Conservation (phyloP, 352 stramenopile species). For the Albugo candida region DNA sequence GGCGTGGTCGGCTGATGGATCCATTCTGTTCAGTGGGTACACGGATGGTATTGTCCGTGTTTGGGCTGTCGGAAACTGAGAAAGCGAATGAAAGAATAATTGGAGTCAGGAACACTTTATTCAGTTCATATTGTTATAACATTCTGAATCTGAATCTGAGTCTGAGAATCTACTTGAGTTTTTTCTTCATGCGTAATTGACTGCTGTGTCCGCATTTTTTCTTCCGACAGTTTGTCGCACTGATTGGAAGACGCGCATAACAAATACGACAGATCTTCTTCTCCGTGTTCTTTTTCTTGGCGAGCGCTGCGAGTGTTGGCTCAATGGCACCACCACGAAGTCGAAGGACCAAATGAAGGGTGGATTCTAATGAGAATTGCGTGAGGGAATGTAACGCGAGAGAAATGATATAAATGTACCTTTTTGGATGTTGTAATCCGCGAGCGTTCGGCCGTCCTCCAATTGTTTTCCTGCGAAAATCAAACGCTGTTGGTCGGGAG, state of each 20-base stretch:
- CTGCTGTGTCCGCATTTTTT: constrained; percentile 99
- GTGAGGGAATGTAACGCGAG: not conserved
- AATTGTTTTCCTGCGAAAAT: constrained; percentile 95
- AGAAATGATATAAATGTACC: constrained; percentile 2
- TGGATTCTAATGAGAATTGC: constrained; percentile 56
- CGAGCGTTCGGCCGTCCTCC: constrained; percentile 85
- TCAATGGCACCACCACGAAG: constrained; percentile 89
- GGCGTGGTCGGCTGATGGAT: constrained; percentile 95
- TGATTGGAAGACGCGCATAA: constrained; percentile 97
- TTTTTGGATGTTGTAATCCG: constrained; percentile 91
- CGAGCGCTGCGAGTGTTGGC: constrained; percentile 92
- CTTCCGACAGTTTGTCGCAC: constrained; percentile 99
- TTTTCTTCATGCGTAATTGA: constrained; percentile 99
- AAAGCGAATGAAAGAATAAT: not conserved
- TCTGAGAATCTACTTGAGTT: constrained; percentile 92
- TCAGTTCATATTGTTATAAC: not conserved
- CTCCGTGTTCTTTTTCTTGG: constrained; percentile 99
- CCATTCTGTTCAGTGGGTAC: constrained; percentile 98
- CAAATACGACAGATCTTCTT: constrained; percentile 99
- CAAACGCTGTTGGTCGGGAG: constrained; percentile 85
- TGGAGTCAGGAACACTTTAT: too few relatives aligned
- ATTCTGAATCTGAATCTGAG: constrained; percentile 1
- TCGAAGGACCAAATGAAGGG: constrained; percentile 90
- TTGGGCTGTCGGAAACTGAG: constrained; percentile 81
- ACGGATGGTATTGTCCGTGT: constrained; percentile 97